Evolutionary conservation across 2,329 filamentous ascomycete genomes (phyloP).

Genomic region (Ophiostoma tasmaniense): DNA sequence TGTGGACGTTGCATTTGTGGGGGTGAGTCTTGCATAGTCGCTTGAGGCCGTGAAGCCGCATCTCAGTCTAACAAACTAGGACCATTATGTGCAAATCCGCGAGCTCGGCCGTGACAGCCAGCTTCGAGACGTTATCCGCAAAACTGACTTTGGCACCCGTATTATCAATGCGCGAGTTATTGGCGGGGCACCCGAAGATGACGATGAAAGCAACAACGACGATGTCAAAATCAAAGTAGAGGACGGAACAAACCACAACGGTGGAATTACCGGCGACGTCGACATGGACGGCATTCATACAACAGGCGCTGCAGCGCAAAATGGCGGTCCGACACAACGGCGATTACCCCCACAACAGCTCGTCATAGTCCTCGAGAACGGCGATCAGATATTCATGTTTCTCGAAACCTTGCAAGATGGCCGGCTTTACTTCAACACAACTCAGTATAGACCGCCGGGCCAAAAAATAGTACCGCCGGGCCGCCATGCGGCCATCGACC

Average conservation of each 20-base stretch:
- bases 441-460: slow-evolving; percentile 49
- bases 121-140: slow-evolving; percentile 66
- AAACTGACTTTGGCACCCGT: slow-evolving; percentile 66
- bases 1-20: slow-evolving; percentile 82
- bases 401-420: slow-evolving; percentile 38
- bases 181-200: slow-evolving; percentile 37
- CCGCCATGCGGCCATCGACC: slow-evolving; percentile 67
- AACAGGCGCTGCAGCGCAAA: not conserved
- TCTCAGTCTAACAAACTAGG: slow-evolving; percentile 34
- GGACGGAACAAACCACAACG: slow-evolving; percentile 24
- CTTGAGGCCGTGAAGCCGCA: not conserved
- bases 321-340: not conserved
- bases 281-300: not conserved
- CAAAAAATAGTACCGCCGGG: slow-evolving; percentile 47
- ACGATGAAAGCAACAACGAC: slow-evolving; percentile 28
- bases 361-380: slow-evolving; percentile 64
- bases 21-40: slow-evolving; percentile 44
- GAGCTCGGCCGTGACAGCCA: slow-evolving; percentile 62
- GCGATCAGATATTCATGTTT: slow-evolving; percentile 70
- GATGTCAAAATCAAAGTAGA: slow-evolving; percentile 31
- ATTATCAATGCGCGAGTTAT: slow-evolving; percentile 76
- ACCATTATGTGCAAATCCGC: slow-evolving; percentile 72
- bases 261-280: not conserved
- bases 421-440: slow-evolving; percentile 50
- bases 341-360: slow-evolving; percentile 68